Evolutionary conservation across 176 grass and related monocot species (phyloP), one percentile per base, ranked within the genome.

Genomic region (Rhynchospora breviuscula): DNA sequence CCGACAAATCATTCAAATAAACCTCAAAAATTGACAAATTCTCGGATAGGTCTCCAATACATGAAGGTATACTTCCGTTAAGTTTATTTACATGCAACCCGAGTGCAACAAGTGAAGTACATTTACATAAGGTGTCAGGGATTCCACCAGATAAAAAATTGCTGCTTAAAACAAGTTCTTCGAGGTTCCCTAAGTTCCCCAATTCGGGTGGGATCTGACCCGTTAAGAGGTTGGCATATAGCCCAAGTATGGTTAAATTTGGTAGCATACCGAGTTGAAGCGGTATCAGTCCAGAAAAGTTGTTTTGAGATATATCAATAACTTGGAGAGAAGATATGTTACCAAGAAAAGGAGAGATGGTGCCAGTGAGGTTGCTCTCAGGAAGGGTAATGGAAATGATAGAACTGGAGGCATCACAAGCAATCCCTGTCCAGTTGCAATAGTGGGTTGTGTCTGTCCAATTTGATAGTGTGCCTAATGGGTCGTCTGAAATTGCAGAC

Each of bases 321-420:
- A 87, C 0, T 61, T 90, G 92, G 0, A 98, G 90, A 71, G 90
- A 90, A 23, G 95, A 90, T 67, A 98, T 90, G 92, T 98, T 98
- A 64, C 81, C 88, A 60, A 94, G 63, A 83, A 84, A 98, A 6
- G 95, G 89, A 43, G 95, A 88, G 48, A 98, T 85, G 21, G 63
- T 78, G 78, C 95, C 95, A 10, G 12, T 78, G 85, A 98, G 89
- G 74, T 12, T 46, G 14, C 35, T 67, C 63, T 91, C 79, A 5
- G 1, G 0, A n/a, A 98, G 88, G 46, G 62, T 21, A 80, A 98
- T 82, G 67, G 90, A 89, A 56, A 89, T 83, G 44, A 98, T 81
- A 22, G 77, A 83, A 62, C 84, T 74, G 54, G 87, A 84, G 17
- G 60, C 65, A 71, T 91, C 95, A 81, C 95, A 98, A 40, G 81